Evolutionary conservation across 352 stramenopile genomes (phyloP).

Genomic region (Phytophthora sojae): DNA sequence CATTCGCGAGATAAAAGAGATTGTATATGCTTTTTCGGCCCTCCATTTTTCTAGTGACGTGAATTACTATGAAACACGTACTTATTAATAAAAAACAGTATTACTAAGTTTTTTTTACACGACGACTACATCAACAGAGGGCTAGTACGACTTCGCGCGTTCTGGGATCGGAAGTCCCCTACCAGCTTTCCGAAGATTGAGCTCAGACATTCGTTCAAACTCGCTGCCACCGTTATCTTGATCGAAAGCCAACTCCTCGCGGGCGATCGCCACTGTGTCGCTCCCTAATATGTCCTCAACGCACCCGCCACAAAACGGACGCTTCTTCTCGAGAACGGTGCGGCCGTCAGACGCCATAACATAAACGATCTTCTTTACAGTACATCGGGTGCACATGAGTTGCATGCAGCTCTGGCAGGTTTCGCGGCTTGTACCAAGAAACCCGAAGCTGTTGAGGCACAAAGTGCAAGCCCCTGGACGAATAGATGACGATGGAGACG

Average conservation of each 20-base stretch:
- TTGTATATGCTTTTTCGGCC: no score
- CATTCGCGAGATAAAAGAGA: no score
- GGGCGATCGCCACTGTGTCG: constrained; percentile 30
- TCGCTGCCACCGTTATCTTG: not conserved
- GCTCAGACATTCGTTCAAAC: not conserved
- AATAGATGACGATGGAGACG: not conserved
- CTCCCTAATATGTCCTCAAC: constrained; percentile 18
- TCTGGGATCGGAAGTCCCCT: not conserved
- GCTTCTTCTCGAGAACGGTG: constrained; percentile 37
- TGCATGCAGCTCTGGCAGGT: constrained; percentile 29
- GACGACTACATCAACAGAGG: not conserved
- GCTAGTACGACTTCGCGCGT: not conserved
- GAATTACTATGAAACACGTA: no score
- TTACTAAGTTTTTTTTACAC: not conserved
- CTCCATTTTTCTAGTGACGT: no score
- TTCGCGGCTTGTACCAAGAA: constrained; percentile 27
- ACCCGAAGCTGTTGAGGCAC: constrained; percentile 33
- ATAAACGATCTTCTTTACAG: constrained; percentile 30
- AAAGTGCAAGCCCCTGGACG: constrained; percentile 15
- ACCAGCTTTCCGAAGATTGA: not conserved
- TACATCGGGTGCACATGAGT: constrained; percentile 33
- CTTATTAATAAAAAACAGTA: not conserved
- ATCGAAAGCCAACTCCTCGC: constrained; percentile 25
- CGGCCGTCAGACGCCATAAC: constrained; percentile 24
- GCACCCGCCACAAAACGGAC: constrained; percentile 28